Conservation (phyloP, 208 protist genomes). For the Leishmania gerbilli region DNA sequence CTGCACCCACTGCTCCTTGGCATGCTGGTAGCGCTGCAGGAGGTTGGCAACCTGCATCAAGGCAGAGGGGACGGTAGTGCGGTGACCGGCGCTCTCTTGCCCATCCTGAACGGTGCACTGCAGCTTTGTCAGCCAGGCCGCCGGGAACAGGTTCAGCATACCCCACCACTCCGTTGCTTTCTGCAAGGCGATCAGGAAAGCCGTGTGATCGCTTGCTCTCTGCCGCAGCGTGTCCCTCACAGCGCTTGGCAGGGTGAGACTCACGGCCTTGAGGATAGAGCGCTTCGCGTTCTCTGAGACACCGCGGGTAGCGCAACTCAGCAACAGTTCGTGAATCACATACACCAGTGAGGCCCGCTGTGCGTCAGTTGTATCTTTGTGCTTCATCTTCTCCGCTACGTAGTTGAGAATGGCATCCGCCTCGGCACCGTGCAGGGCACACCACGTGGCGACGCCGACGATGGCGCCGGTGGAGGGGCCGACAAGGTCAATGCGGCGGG, state of each 20-base stretch:
- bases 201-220: constrained; percentile 20
- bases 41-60: constrained; percentile 51
- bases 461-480: constrained; percentile 73
- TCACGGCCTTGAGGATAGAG: constrained; percentile 59
- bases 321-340: constrained; percentile 84
- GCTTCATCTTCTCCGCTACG: constrained; percentile 60
- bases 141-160: constrained; percentile 78
- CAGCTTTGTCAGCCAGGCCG: constrained; percentile 67
- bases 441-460: constrained; percentile 87
- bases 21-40: constrained; percentile 70
- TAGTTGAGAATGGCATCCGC: constrained; percentile 67
- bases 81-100: constrained; percentile 27
- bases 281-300: constrained; percentile 66
- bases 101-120: constrained; percentile 29
- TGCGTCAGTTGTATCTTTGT: constrained; percentile 39
- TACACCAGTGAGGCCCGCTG: constrained; percentile 71
- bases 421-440: constrained; percentile 77
- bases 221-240: constrained; percentile 43
- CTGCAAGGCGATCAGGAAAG: constrained; percentile 44
- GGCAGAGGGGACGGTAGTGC: constrained; percentile 29
- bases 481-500: constrained; percentile 70
- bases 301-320: constrained; percentile 70
- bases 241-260: constrained; percentile 44
- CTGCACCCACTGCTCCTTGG: constrained; percentile 59
- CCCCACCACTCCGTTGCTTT: constrained; percentile 79